Evolutionary conservation across 73 alveolate species (phyloP).

Genomic region (Blepharisma stoltei): DNA sequence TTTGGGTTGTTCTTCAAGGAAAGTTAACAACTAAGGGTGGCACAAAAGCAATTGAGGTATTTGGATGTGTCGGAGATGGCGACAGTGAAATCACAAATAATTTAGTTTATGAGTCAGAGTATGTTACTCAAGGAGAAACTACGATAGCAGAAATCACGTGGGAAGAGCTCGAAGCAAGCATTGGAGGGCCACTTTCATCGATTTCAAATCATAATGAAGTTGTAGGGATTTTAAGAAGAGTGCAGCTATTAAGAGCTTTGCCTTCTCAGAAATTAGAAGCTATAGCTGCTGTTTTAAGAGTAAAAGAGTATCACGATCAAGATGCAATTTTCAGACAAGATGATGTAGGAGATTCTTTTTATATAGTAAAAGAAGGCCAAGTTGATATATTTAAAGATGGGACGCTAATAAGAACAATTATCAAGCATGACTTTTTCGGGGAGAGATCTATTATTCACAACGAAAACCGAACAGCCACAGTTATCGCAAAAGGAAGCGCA

Average conservation of each 20-base stretch:
- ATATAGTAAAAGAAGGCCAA: conserved; percentile 69
- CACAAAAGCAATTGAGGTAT: not conserved
- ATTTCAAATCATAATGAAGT: conserved; percentile 29
- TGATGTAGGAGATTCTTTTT: conserved; percentile 77
- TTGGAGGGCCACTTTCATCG: conserved; percentile 16
- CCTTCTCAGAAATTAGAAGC: conserved; percentile 42
- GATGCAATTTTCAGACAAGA: conserved; percentile 68
- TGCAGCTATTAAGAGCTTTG: conserved; percentile 43
- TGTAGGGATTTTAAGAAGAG: conserved; percentile 37
- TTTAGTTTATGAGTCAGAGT: conserved; percentile 7
- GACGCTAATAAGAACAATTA: conserved; percentile 50
- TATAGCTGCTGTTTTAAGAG: conserved; percentile 39
- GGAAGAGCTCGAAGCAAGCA: conserved; percentile 21
- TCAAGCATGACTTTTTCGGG: conserved; percentile 57
- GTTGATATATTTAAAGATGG: conserved; percentile 60
- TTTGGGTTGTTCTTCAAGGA: conserved; percentile 25
- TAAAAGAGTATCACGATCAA: conserved; percentile 44
- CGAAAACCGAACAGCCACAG: conserved; percentile 60
- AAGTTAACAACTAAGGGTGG: not conserved
- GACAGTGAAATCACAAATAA: not conserved
- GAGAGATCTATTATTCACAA: conserved; percentile 42
- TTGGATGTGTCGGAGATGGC: not conserved
- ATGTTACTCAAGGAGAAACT: conserved; percentile 19
- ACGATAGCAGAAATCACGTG: not conserved
- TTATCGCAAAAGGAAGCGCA: conserved; percentile 45